Percentiles rank a stretch among this genome's conserved stretches.
Evolutionary conservation across 2,329 filamentous ascomycete genomes (phyloP).

Genomic region (Venturia pyrina): DNA sequence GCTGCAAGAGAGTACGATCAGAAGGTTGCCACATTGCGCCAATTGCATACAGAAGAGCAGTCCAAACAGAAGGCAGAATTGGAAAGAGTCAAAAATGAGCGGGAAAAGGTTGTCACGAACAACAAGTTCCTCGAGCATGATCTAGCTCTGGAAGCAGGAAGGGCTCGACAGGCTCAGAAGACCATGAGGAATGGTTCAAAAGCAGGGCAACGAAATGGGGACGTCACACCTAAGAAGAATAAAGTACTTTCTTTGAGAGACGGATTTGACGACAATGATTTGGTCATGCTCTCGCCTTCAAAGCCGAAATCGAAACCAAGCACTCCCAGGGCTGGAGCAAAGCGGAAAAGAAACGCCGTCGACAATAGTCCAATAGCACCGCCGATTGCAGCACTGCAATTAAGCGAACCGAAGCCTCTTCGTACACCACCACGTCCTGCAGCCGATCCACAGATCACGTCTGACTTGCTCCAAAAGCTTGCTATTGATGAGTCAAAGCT

Average conservation of each 20-base stretch:
- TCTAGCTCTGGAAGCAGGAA: slow-evolving; percentile 45
- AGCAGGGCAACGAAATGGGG: slow-evolving; percentile 22
- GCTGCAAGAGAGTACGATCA: slow-evolving; percentile 51
- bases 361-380: slow-evolving; percentile 58
- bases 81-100: slow-evolving; percentile 54
- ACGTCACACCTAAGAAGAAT: slow-evolving; percentile 53
- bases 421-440: not conserved
- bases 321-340: slow-evolving; percentile 50
- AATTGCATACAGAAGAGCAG: slow-evolving; percentile 53
- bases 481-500: not conserved
- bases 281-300: slow-evolving; percentile 42
- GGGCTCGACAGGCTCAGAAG: slow-evolving; percentile 25
- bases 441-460: not conserved
- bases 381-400: not conserved
- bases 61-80: slow-evolving; percentile 54
- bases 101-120: slow-evolving; percentile 57
- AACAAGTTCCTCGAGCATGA: slow-evolving; percentile 66
- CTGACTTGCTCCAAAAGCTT: slow-evolving; percentile 8
- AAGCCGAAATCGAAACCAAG: slow-evolving; percentile 38
- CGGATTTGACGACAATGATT: slow-evolving; percentile 64
- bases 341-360: slow-evolving; percentile 54
- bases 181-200: slow-evolving; percentile 23
- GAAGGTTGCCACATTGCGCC: slow-evolving; percentile 51
- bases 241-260: slow-evolving; percentile 55
- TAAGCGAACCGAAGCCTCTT: slow-evolving; percentile 7